A percentile compares a stretch with the other conserved stretches of the same genome.
phyloP scores from a whole-genome alignment of 176 grass and related monocot species.

The Zoysia pacifica region DNA sequence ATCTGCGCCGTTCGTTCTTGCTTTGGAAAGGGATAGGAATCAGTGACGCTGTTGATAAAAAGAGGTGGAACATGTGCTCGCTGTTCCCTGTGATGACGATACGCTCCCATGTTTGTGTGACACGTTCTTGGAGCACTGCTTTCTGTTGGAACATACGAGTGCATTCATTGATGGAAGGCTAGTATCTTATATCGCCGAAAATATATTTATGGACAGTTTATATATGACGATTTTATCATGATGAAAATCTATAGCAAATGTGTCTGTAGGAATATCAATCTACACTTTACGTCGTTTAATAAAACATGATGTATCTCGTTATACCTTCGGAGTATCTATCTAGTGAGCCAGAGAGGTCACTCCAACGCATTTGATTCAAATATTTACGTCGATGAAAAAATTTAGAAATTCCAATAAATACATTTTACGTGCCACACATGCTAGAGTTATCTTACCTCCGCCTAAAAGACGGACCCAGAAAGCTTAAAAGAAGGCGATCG shows the following conservation, averaged over 20 bases:
- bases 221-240: neutral
- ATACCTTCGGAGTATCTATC: too few species aligned
- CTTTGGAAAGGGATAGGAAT: neutral
- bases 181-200: neutral
- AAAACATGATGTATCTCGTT: too few species aligned
- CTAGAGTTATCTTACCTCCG: too few species aligned
- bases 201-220: neutral
- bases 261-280: too few species aligned
- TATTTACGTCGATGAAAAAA: too few species aligned
- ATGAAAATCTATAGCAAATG: neutral
- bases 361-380: too few species aligned
- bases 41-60: neutral
- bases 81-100: neutral
- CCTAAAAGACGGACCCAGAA: neutral
- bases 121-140: neutral
- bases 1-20: constrained; percentile 3
- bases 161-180: neutral
- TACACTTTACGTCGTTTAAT: too few species aligned
- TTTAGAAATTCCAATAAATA: too few species aligned
- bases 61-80: neutral
- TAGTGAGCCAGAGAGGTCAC: too few species aligned
- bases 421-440: too few species aligned
- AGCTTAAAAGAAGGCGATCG: neutral
- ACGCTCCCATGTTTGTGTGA: neutral
- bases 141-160: neutral